Conservation (phyloP, 352 stramenopile genomes). For the Phytophthora tentaculata region DNA sequence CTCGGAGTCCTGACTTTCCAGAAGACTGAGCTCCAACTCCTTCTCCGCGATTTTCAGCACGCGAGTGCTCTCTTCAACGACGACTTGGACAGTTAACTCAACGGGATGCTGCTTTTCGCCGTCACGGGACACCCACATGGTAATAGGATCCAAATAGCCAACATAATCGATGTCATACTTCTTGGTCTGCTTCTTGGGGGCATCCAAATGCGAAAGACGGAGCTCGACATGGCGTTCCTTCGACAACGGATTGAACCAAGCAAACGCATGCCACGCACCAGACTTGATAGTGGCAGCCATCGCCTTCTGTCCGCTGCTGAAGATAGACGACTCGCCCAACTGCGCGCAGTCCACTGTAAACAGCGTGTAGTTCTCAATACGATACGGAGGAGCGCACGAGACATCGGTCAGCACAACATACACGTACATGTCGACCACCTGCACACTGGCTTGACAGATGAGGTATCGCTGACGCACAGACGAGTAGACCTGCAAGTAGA, state of each 20-base stretch:
- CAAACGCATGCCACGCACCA: constrained; percentile 81
- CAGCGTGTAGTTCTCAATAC: constrained; percentile 90
- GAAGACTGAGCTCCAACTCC: constrained; percentile 71
- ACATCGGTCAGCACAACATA: constrained; percentile 88
- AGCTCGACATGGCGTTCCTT: constrained; percentile 86
- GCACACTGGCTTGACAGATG: constrained; percentile 85
- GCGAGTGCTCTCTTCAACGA: constrained; percentile 80
- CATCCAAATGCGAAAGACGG: constrained; percentile 58
- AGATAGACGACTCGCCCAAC: constrained; percentile 71
- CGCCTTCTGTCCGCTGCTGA: constrained; percentile 64
- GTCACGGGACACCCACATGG: constrained; percentile 57
- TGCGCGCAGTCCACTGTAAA: constrained; percentile 81
- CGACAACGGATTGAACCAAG: constrained; percentile 85
- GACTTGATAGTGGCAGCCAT: constrained; percentile 57
- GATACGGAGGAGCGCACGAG: constrained; percentile 80
- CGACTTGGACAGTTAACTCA: constrained; percentile 78
- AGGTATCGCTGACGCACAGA: constrained; percentile 72
- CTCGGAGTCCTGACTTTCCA: constrained; percentile 72
- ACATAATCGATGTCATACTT: constrained; percentile 88
- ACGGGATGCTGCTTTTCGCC: constrained; percentile 54
- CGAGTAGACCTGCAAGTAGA: constrained; percentile 86
- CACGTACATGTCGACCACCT: constrained; percentile 90
- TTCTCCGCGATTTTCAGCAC: constrained; percentile 86
- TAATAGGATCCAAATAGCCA: constrained; percentile 74
- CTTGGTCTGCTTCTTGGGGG: constrained; percentile 60